Evolutionary conservation across 345 rosid species (phyloP).

Genomic region (Eucalyptus polyanthemos): DNA sequence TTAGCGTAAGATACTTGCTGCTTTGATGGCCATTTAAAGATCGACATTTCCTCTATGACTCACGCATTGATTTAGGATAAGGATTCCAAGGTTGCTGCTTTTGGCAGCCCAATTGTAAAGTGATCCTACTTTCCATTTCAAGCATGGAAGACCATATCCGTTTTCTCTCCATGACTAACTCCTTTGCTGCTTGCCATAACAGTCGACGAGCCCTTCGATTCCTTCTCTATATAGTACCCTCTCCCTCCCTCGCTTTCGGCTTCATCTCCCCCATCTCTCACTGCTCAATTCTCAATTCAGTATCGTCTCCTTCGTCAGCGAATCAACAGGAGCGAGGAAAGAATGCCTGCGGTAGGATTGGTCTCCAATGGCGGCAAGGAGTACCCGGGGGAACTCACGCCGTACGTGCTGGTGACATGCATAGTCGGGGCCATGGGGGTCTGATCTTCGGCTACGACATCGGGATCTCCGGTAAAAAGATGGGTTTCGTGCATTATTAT

Average conservation of each 20-base stretch:
- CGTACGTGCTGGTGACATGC: constrained; percentile 62
- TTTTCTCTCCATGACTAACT: background rate
- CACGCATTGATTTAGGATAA: background rate
- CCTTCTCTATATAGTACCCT: background rate
- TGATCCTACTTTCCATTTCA: background rate
- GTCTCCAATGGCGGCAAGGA: constrained; percentile 23
- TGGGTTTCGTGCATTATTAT: background rate
- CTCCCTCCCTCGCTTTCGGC: background rate
- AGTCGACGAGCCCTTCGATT: background rate
- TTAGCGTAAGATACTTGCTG: background rate
- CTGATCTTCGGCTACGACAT: constrained; percentile 93
- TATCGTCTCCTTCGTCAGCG: background rate
- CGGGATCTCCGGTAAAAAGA: constrained; percentile 65
- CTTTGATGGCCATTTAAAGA: background rate
- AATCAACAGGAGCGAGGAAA: background rate
- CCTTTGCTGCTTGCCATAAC: background rate
- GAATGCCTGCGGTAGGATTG: constrained; percentile 40
- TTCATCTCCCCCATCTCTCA: background rate
- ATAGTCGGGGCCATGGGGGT: constrained; percentile 92
- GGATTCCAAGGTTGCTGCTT: background rate
- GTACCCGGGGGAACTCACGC: constrained; percentile 83
- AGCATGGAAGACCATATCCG: background rate
- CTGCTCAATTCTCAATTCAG: background rate
- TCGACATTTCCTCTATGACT: background rate
- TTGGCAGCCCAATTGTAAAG: background rate